A percentile compares a stretch with the other conserved stretches of the same genome.
These are phyloP conservation scores for Thelonectria rubi DNA, from an alignment of 2,329 filamentous ascomycete species.

Conservation along the genomic window DNA sequence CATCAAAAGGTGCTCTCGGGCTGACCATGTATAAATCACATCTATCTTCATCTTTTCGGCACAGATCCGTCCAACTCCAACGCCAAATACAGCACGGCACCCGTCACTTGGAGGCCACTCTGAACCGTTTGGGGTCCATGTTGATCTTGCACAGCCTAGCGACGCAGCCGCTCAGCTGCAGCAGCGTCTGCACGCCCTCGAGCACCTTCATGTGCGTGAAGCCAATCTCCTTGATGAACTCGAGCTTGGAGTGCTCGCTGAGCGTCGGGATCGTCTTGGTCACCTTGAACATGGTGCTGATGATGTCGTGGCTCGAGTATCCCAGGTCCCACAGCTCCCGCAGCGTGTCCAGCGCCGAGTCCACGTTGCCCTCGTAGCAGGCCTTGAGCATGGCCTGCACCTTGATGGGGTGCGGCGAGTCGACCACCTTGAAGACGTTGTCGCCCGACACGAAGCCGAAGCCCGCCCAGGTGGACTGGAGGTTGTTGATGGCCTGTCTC, in stretches of 20 bases:
- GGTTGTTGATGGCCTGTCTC: constrained; percentile 98
- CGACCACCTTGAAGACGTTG: constrained; percentile 97
- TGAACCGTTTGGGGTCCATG: constrained; percentile 90
- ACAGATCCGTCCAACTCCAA: constrained; percentile 43
- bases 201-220: constrained; percentile 99
- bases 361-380: constrained; percentile 91
- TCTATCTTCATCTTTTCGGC: constrained; percentile 30
- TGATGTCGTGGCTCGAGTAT: constrained; percentile 98
- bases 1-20: constrained; percentile 32
- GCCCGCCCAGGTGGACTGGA: constrained; percentile 91
- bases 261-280: constrained; percentile 94
- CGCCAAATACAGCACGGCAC: constrained; percentile 46
- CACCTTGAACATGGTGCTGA: constrained; percentile 98
- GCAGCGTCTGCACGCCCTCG: constrained; percentile 94
- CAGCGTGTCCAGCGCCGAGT: constrained; percentile 84
- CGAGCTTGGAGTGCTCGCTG: constrained; percentile 93
- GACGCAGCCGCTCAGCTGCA: constrained; percentile 93
- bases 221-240: constrained; percentile 98
- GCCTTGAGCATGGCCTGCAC: constrained; percentile 99
- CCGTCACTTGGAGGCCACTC: constrained; percentile 50
- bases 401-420: constrained; percentile 96
- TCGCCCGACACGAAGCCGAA: constrained; percentile 98
- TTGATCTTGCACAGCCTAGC: constrained; percentile 93
- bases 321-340: constrained; percentile 94
- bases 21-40: constrained; percentile 37